Evolutionary conservation across 805 yeast genomes (phyloP).

Genomic region (Dipodascus geniculatus): DNA sequence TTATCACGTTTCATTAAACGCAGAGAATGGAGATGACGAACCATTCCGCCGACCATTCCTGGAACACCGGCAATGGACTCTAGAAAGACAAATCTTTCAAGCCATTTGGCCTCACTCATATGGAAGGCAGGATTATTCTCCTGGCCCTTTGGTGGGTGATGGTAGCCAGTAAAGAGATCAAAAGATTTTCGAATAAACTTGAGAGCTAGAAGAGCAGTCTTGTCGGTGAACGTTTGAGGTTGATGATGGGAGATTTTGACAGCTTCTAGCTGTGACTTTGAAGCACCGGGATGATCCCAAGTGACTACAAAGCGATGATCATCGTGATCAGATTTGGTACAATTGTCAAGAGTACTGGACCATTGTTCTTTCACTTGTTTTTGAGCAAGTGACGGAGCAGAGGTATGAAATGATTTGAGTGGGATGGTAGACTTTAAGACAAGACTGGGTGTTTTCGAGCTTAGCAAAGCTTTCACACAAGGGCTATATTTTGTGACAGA

Average conservation of each 20-base stretch:
- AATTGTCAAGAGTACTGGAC: not conserved
- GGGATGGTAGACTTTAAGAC: not conserved
- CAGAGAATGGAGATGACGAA: constrained; percentile 55
- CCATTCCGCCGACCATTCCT: constrained; percentile 63
- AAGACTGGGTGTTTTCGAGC: not conserved
- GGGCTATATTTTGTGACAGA: not conserved
- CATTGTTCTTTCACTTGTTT: not conserved
- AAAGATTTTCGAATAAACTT: constrained; percentile 36
- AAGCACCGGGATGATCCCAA: constrained; percentile 35
- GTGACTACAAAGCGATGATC: constrained; percentile 14
- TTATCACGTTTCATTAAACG: constrained; percentile 52
- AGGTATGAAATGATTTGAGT: not conserved
- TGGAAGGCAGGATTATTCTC: constrained; percentile 27
- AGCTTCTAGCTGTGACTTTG: constrained; percentile 27
- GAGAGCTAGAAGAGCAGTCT: constrained; percentile 39
- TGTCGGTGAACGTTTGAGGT: constrained; percentile 38
- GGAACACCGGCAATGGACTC: constrained; percentile 76
- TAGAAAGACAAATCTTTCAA: constrained; percentile 45
- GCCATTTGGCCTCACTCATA: constrained; percentile 56
- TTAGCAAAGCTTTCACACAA: not conserved
- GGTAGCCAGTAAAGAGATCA: constrained; percentile 55
- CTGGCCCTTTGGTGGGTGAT: constrained; percentile 36
- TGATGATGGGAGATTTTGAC: constrained; percentile 41
- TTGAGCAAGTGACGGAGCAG: not conserved
- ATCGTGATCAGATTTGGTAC: not conserved